Evolutionary conservation across 768 basidiomycete genomes (phyloP).

Genomic region (Naganishia randhawae): DNA sequence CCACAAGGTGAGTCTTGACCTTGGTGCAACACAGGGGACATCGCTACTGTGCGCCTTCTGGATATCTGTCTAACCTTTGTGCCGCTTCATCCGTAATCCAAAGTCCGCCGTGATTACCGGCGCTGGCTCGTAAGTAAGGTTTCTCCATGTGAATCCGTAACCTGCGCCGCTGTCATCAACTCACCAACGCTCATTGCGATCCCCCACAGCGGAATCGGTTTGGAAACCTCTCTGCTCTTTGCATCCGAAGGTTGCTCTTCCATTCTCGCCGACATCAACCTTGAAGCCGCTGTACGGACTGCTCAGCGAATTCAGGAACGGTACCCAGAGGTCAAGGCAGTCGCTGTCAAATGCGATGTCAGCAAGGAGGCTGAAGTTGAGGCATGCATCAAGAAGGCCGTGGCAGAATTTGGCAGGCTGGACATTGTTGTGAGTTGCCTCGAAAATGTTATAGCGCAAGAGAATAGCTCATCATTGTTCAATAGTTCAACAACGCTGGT

Average conservation of each 20-base stretch:
- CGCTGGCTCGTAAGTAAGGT: constrained; percentile 68
- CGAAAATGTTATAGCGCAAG: neutral
- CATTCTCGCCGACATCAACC: constrained; percentile 81
- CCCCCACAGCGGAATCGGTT: constrained; percentile 76
- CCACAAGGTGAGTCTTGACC: constrained; percentile 39
- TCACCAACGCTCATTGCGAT: neutral
- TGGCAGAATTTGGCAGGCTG: constrained; percentile 82
- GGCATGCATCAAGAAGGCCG: constrained; percentile 70
- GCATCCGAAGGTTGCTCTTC: constrained; percentile 91
- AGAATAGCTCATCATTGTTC: neutral
- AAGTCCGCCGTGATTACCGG: constrained; percentile 67
- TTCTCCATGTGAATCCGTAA: too few relatives aligned
- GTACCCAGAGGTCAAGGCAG: constrained; percentile 56
- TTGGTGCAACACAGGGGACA: too few relatives aligned
- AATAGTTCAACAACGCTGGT: constrained; percentile 95
- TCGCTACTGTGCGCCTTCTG: too few relatives aligned
- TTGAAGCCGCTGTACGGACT: constrained; percentile 66
- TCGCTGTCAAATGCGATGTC: constrained; percentile 78
- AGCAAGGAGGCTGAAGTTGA: constrained; percentile 82
- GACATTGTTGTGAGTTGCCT: constrained; percentile 75
- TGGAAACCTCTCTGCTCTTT: constrained; percentile 92
- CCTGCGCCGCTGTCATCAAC: neutral
- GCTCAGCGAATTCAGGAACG: constrained; percentile 62
- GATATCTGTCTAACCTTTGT: too few relatives aligned
- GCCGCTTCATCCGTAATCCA: neutral